Conservation (phyloP, 2,329 filamentous ascomycete genomes). For the Colletotrichum cuscutae region DNA sequence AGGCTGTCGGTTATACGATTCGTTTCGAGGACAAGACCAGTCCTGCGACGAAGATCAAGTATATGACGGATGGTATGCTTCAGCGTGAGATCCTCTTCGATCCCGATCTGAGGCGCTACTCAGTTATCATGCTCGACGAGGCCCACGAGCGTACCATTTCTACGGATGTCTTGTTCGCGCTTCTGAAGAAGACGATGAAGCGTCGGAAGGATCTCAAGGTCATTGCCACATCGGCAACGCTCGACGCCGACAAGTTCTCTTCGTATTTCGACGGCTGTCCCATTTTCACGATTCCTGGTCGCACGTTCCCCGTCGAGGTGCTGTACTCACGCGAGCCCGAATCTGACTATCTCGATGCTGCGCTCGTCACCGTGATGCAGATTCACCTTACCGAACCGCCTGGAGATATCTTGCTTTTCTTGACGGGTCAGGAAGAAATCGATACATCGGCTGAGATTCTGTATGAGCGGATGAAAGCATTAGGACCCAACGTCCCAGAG, state of each 20-base stretch:
- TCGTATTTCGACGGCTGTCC: constrained; percentile 96
- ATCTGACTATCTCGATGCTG: constrained; percentile 93
- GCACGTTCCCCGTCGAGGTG: constrained; percentile 95
- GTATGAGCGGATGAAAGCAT: constrained; percentile 93
- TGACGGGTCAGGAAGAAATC: constrained; percentile 98
- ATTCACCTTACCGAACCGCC: constrained; percentile 93
- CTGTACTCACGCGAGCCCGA: constrained; percentile 96
- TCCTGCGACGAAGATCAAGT: constrained; percentile 92
- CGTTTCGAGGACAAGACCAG: constrained; percentile 96
- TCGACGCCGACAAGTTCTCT: constrained; percentile 98
- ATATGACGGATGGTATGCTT: constrained; percentile 99
- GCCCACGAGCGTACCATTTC: constrained; percentile 97
- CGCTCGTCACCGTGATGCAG: constrained; percentile 97
- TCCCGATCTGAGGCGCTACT: constrained; percentile 88
- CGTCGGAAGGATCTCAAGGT: constrained; percentile 88
- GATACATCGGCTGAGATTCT: constrained; percentile 94
- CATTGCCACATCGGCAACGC: constrained; percentile 95
- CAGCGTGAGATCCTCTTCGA: constrained; percentile 95
- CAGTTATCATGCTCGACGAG: constrained; percentile 97
- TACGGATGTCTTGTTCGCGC: constrained; percentile 92
- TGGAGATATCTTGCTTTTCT: constrained; percentile 95
- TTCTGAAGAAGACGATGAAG: constrained; percentile 93
- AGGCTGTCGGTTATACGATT: constrained; percentile 96
- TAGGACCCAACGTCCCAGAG: constrained; percentile 91
- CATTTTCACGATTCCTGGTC: constrained; percentile 95